Percentiles rank a stretch among this genome's conserved stretches.
Evolutionary conservation across 768 basidiomycete species (phyloP).

Genomic region (Suillus discolor): DNA sequence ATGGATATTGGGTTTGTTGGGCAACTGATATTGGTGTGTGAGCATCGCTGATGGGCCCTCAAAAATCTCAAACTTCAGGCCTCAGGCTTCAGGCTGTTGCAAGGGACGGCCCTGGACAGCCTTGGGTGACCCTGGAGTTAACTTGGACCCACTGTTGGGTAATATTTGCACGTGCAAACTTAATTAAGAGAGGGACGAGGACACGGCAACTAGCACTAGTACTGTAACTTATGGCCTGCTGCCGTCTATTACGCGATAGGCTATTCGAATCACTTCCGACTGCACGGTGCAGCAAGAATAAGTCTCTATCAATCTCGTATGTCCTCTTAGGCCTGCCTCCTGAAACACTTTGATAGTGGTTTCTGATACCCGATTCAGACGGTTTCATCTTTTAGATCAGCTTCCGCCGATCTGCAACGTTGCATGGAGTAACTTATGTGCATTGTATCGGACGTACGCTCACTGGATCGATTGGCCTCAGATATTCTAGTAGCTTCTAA

Average conservation of each 20-base stretch:
- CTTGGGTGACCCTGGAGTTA: background rate
- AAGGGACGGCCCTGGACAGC: background rate
- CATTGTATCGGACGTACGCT: background rate
- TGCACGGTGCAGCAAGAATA: background rate
- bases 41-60: background rate
- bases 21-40: constrained; percentile 5
- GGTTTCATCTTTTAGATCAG: background rate
- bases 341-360: background rate
- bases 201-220: background rate
- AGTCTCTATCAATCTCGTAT: background rate
- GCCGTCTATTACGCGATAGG: background rate
- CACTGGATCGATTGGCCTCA: background rate
- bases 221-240: background rate
- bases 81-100: background rate
- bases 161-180: background rate
- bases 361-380: background rate
- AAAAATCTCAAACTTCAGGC: background rate
- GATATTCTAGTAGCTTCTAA: background rate
- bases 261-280: too few relatives aligned
- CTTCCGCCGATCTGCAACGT: constrained; percentile 4
- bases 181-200: background rate
- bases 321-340: background rate
- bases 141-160: background rate
- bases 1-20: constrained; percentile 42
- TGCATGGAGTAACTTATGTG: background rate